Evolutionary conservation across 805 yeast genomes (phyloP), one percentile per base, ranked within the genome.

Genomic region (Metschnikowia cerradonensis): DNA sequence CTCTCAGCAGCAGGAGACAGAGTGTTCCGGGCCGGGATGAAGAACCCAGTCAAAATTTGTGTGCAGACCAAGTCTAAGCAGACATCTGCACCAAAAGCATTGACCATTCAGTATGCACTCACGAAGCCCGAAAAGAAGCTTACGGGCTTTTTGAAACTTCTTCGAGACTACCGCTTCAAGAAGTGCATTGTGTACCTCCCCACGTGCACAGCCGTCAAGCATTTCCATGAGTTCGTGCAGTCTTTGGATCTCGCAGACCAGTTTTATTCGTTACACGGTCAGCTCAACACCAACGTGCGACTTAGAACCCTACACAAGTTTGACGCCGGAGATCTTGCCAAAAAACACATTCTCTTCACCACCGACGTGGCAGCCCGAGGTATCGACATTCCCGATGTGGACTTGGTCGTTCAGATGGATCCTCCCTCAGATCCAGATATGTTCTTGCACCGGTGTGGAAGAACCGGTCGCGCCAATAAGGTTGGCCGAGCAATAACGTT

Each of bases 361-460:
- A 94, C 99, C 0, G 99, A 94, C 74, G 97, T 94, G n/a, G 97
- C 99, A 0, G 97, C 98, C 0, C 78, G 99, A 63, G 99, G 99
- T 40, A 80, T 94, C 20, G 99, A 94, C 71, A 85, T 94, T 30
- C 96, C 96, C 0, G 94, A 91, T 48, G 97, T 94, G 8, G 98
- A 94, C 62, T 69, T 91, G 23, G 98, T 92, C 3, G 71, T 94
- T n/a, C 99, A 94, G 64, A 59, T 92, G 22, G 98, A 94, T 56
- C 96, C 98, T 1, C 99, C 99, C 1, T 83, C 90, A 0, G 96
- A 91, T 58, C 89, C 97, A 0, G 95, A 87, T 62, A 81, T 90
- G 63, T 94, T 92, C 62, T 77, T 92, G 40, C 99, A 94, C 66
- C 79, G 99, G 64, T 88, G 92, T 68, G 99, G 99, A 20, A 79